A percentile compares a stretch with the other conserved stretches of the same genome.
These are phyloP conservation scores for Huiozyma sinensis DNA, from an alignment of 805 yeast genomes.

Conservation along the genomic window DNA sequence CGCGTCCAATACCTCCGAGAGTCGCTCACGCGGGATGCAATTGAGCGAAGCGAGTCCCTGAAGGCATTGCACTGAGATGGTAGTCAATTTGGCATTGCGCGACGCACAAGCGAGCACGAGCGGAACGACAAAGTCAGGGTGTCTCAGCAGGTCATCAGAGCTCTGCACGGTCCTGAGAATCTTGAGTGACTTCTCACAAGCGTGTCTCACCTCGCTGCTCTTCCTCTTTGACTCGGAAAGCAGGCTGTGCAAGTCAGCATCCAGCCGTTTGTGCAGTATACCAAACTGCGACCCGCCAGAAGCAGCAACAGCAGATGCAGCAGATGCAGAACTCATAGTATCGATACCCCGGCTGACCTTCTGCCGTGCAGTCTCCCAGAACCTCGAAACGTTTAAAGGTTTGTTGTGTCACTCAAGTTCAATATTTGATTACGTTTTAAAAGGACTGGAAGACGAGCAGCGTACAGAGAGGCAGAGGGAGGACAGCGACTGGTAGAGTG, in stretches of 20 bases:
- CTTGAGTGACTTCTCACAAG: slow-evolving; percentile 42
- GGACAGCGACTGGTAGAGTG: too few species aligned
- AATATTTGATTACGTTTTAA: too few species aligned
- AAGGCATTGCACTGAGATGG: slow-evolving; percentile 62
- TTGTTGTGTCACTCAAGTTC: too few species aligned
- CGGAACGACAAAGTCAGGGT: slow-evolving; percentile 53
- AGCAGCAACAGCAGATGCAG: too few species aligned
- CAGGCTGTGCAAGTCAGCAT: slow-evolving; percentile 48
- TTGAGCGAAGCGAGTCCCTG: slow-evolving; percentile 46
- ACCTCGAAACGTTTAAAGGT: too few species aligned
- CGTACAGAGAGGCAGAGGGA: too few species aligned
- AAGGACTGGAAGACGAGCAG: too few species aligned
- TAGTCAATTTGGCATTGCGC: slow-evolving; percentile 61
- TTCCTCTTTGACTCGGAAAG: slow-evolving; percentile 63
- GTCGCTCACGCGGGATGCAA: slow-evolving; percentile 43
- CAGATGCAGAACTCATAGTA: too few species aligned
- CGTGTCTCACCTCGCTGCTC: slow-evolving; percentile 55
- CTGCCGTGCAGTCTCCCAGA: too few species aligned
- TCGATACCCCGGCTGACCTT: too few species aligned
- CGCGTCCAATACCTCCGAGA: slow-evolving; percentile 52
- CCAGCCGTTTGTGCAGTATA: slow-evolving; percentile 26
- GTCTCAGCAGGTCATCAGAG: slow-evolving; percentile 30
- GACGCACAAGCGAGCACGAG: slow-evolving; percentile 63
- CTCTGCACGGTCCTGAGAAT: slow-evolving; percentile 30
- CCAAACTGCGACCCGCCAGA: background rate